These are phyloP conservation scores for Salicornia ramosissima DNA, from an alignment of 148 eudicot genomes.

Conservation along the genomic window DNA sequence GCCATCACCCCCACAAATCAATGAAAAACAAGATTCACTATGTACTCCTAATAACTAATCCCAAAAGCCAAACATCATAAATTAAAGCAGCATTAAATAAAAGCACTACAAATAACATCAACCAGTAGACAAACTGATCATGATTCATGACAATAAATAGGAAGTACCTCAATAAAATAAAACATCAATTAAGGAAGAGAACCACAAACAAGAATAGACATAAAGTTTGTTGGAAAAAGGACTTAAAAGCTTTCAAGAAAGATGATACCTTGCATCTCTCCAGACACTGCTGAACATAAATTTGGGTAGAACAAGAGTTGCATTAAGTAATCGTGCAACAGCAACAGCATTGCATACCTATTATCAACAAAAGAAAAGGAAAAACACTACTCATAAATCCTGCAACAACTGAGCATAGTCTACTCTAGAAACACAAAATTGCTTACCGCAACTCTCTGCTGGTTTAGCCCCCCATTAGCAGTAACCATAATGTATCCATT, in stretches of 20 bases:
- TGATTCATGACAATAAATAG: background rate
- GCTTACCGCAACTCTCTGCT: slow-evolving; percentile 98
- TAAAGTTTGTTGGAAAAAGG: background rate
- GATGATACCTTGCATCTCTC: slow-evolving; percentile 76
- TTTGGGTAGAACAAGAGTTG: slow-evolving; percentile 92
- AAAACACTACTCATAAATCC: slow-evolving; percentile 2
- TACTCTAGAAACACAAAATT: slow-evolving; percentile 12
- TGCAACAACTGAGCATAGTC: background rate
- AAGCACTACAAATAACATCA: background rate
- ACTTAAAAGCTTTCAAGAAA: slow-evolving; percentile 12
- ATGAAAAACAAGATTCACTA: slow-evolving; percentile 3
- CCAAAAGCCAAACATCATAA: background rate
- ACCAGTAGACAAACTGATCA: background rate
- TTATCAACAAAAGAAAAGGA: slow-evolving; percentile 15
- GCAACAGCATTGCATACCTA: slow-evolving; percentile 99
- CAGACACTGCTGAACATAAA: slow-evolving; percentile 95
- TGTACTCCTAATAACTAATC: background rate
- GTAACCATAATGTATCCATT: slow-evolving; percentile 85
- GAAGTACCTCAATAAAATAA: background rate
- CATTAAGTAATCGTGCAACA: slow-evolving; percentile 88
- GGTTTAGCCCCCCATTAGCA: slow-evolving; percentile 98
- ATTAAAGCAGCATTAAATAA: background rate
- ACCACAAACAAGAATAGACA: background rate
- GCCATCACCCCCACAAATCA: background rate
- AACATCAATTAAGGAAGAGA: background rate